Base-by-base conservation (phyloP, 1,284 basidiomycete genomes). In the Microbotryum saponariae region DNA sequence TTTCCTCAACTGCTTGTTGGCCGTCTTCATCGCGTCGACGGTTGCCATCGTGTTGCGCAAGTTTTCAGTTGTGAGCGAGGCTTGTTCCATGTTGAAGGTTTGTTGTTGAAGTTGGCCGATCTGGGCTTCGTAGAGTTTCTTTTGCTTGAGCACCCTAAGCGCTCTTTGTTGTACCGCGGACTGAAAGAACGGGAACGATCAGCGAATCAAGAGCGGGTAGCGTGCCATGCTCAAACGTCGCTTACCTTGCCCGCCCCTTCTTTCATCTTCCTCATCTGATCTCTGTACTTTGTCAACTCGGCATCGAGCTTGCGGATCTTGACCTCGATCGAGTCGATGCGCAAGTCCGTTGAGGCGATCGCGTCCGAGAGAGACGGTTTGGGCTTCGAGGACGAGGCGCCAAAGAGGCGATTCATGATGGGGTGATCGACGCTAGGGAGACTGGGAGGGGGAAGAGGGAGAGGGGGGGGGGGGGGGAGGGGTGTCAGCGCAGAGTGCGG, bases 11-110 rank as follows among this genome's bases (percentile, higher is more conserved):
- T 97, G 92, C 79, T 96, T 97, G 79, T 97, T 97, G 21, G 96
- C 93, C n/a, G 83, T 76, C 74, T 91, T 85, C 93, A 99, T 97
- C 6, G 92, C 96, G 72, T 97, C 91, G 25, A 98, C 86, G 0
- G 96, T 98, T n/a, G 92, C 94, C 96, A 99, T 98, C 71, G 96
- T 98, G 74, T 97, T 98, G 66, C 91, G 85, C 70, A 98, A 78
- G 76, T 98, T 98, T 77, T 98, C 96, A 5, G 94, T 97, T 20
- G 91, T 88, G 76, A 98, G 85, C 12, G 88, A 85, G 27, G 94
- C 89, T 66, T 91, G 93, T 78, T 98, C 94, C 91, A 98, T 98
- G 77, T 99, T 98, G 80, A 91, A 98, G 25, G 89, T 87, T 77
- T 98, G 96, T 75, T 98, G 96, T 54, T 88, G 82, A 16, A 99